Percentiles rank a stretch among this genome's conserved stretches.
phyloP scores from a whole-genome alignment of 192 early-diverging fungal genomes.

The Linnemannia schmuckeri region DNA sequence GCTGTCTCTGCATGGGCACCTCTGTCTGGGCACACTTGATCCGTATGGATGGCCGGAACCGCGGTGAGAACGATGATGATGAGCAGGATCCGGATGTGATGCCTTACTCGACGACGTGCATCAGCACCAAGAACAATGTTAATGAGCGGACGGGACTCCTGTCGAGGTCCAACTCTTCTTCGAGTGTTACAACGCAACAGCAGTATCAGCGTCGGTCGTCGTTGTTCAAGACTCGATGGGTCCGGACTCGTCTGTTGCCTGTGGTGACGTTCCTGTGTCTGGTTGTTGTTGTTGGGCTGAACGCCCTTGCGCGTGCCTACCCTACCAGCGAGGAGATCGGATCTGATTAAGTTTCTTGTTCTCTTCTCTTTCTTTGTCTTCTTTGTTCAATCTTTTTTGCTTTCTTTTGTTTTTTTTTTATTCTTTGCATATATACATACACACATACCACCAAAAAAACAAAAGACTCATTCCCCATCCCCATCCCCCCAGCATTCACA shows the following conservation, averaged over 20 bases:
- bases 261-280: constrained; percentile 30
- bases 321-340: constrained; percentile 12
- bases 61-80: constrained; percentile 2
- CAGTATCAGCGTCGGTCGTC: constrained; percentile 6
- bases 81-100: neutral
- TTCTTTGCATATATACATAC: neutral
- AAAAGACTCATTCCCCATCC: neutral
- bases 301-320: constrained; percentile 16
- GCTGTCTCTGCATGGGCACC: constrained; percentile 50
- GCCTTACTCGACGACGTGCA: neutral
- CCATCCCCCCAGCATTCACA: neutral
- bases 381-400: neutral
- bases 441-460: constrained; percentile 1
- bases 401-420: neutral
- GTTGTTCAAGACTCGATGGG: constrained; percentile 27
- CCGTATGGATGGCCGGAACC: constrained; percentile 38
- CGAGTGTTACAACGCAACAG: neutral
- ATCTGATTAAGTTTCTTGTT: constrained; percentile 2
- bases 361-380: neutral
- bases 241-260: constrained; percentile 41
- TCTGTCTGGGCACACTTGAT: constrained; percentile 52
- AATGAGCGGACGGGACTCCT: constrained; percentile 39
- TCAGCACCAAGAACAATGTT: constrained; percentile 6
- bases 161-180: neutral
- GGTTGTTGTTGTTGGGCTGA: constrained; percentile 28